A percentile compares a stretch with the other conserved stretches of the same genome.
Evolutionary conservation across 495 filamentous ascomycete species (phyloP).

Genomic region (Glarea lozoyensis): DNA sequence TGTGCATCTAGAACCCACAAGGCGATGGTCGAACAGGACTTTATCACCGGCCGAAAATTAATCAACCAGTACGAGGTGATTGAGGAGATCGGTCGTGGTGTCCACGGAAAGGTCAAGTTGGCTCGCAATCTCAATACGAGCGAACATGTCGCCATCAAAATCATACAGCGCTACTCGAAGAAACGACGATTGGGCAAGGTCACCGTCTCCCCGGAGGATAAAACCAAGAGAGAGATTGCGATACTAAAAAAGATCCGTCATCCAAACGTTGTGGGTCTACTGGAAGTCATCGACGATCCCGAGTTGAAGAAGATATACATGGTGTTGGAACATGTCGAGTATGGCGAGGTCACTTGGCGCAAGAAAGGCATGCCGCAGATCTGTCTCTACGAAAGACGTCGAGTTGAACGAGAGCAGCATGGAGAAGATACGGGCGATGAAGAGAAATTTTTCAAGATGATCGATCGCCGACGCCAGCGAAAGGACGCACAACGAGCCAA

Average conservation of each 20-base stretch:
- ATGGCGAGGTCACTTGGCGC: constrained; percentile 90
- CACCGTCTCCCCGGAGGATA: constrained; percentile 64
- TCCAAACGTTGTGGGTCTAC: constrained; percentile 84
- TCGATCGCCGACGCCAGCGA: constrained; percentile 44
- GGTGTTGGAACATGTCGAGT: constrained; percentile 87
- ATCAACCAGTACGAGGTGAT: constrained; percentile 98
- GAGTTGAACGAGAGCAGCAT: constrained; percentile 61
- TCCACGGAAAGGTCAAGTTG: constrained; percentile 95
- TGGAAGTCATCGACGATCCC: constrained; percentile 97
- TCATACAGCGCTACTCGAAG: constrained; percentile 92
- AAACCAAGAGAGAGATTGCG: constrained; percentile 94
- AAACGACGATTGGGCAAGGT: constrained; percentile 77
- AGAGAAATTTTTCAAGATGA: constrained; percentile 47
- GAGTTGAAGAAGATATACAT: constrained; percentile 96
- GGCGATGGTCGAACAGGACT: constrained; percentile 80
- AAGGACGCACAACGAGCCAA: constrained; percentile 48
- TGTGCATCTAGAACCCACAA: constrained; percentile 57
- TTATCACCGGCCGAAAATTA: constrained; percentile 79
- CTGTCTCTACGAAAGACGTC: constrained; percentile 68
- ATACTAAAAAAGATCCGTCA: constrained; percentile 97
- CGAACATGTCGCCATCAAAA: constrained; percentile 92
- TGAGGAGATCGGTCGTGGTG: constrained; percentile 87
- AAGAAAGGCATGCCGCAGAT: constrained; percentile 74
- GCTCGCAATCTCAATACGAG: constrained; percentile 68
- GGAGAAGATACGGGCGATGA: constrained; percentile 57